These are phyloP conservation scores for Glycine latifolia DNA, from an alignment of 306 rosid species.

Conservation along the genomic window DNA sequence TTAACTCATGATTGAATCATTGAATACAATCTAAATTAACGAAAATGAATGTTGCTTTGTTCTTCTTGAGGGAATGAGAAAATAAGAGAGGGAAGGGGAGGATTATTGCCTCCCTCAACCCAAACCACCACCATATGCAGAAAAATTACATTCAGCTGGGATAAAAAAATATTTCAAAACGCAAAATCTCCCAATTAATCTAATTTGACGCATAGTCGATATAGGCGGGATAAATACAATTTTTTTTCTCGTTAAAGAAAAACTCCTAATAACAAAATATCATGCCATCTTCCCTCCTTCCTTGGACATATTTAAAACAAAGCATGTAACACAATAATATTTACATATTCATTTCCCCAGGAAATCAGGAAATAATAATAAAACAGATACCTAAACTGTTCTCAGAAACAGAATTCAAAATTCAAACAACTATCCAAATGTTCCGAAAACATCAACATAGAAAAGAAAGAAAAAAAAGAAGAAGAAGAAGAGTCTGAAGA, in stretches of 20 bases:
- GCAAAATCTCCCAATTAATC: background rate
- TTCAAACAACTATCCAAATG: conserved; percentile 1
- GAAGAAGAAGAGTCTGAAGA: no score
- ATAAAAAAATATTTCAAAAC: background rate
- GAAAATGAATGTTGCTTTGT: background rate
- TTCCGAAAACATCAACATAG: no score
- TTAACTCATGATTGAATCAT: background rate
- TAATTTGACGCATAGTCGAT: no score
- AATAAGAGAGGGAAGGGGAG: background rate
- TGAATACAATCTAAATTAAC: background rate
- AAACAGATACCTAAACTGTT: background rate
- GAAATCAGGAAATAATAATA: background rate
- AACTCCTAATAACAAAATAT: background rate
- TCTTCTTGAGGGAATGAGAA: background rate
- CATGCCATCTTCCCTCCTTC: background rate
- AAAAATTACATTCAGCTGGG: conserved; percentile 6
- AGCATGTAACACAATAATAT: conserved; percentile 4
- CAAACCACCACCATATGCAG: background rate
- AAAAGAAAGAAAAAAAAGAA: no score
- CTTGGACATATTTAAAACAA: conserved; percentile 16
- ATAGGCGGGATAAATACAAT: no score
- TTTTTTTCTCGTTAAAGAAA: background rate
- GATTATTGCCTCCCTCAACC: background rate
- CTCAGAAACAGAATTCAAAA: background rate
- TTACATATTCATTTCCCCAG: background rate